phyloP scores from a whole-genome alignment of 768 basidiomycete species.

The Suillus ampliporus region DNA sequence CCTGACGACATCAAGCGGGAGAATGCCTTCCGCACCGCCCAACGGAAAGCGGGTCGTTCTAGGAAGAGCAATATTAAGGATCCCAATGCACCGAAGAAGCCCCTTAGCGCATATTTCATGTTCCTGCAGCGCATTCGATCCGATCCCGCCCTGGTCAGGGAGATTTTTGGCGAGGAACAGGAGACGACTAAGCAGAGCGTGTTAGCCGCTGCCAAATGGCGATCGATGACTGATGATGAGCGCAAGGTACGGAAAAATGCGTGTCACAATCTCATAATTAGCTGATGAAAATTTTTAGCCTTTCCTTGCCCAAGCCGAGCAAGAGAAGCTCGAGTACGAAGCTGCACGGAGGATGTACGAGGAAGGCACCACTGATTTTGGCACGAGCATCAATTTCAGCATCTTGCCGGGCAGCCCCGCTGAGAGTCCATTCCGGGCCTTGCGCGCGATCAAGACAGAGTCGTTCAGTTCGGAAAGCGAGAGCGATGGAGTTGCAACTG shows the following conservation, averaged over 20 bases:
- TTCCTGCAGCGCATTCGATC: conserved; percentile 91
- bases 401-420: conserved; percentile 73
- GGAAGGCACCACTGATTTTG: conserved; percentile 72
- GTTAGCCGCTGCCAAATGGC: conserved; percentile 91
- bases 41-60: conserved; percentile 92
- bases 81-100: conserved; percentile 96
- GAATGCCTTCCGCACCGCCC: conserved; percentile 89
- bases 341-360: conserved; percentile 86
- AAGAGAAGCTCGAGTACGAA: conserved; percentile 95
- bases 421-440: conserved; percentile 46
- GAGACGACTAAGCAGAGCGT: conserved; percentile 97
- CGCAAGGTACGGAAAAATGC: conserved; percentile 67
- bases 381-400: conserved; percentile 82
- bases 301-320: conserved; percentile 91
- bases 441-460: conserved; percentile 58
- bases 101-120: conserved; percentile 93
- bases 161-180: conserved; percentile 87
- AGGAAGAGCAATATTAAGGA: conserved; percentile 95
- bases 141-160: conserved; percentile 71
- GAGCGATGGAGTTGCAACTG: conserved; percentile 65
- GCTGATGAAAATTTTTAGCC: conserved; percentile 56
- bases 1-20: conserved; percentile 95
- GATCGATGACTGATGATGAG: conserved; percentile 91
- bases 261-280: conserved; percentile 10
- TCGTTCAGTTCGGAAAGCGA: conserved; percentile 72